These are phyloP conservation scores for Fulvia fulva DNA, from an alignment of 2,329 filamentous ascomycete species.

Conservation along the genomic window DNA sequence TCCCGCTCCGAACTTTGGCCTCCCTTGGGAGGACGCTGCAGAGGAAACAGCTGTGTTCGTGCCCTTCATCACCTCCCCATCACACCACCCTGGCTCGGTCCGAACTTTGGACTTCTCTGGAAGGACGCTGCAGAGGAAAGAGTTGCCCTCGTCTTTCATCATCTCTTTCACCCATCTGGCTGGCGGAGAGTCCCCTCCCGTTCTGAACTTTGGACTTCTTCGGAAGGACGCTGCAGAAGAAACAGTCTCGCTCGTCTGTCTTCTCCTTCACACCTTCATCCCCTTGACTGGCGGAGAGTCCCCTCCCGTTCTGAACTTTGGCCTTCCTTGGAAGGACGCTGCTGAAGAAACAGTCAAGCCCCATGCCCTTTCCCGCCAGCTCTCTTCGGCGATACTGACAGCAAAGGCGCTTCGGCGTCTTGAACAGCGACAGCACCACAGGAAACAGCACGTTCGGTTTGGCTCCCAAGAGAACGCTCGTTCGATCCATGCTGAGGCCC, in stretches of 20 bases:
- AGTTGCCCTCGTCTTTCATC: too few species aligned
- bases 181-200: too few species aligned
- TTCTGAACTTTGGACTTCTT: too few species aligned
- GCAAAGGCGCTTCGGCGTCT: not conserved
- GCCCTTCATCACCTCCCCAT: too few species aligned
- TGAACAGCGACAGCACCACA: not conserved
- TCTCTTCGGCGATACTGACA: not conserved
- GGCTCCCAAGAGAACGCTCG: not conserved
- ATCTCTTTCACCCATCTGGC: too few species aligned
- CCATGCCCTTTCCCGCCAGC: too few species aligned
- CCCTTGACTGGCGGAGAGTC: not conserved
- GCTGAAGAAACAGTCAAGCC: not conserved
- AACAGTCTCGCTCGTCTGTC: too few species aligned
- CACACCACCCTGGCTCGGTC: too few species aligned
- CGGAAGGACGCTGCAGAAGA: too few species aligned
- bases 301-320: not conserved
- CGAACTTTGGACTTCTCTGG: too few species aligned
- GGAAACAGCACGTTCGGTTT: not conserved
- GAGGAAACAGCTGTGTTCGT: not conserved
- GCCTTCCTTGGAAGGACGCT: not conserved
- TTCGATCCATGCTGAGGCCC: not conserved
- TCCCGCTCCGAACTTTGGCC: not conserved
- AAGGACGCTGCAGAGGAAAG: too few species aligned
- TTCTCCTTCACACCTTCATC: too few species aligned
- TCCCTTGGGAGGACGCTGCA: not conserved